Base-by-base conservation (phyloP, 1,284 basidiomycete genomes). In the Trametes hirsuta region DNA sequence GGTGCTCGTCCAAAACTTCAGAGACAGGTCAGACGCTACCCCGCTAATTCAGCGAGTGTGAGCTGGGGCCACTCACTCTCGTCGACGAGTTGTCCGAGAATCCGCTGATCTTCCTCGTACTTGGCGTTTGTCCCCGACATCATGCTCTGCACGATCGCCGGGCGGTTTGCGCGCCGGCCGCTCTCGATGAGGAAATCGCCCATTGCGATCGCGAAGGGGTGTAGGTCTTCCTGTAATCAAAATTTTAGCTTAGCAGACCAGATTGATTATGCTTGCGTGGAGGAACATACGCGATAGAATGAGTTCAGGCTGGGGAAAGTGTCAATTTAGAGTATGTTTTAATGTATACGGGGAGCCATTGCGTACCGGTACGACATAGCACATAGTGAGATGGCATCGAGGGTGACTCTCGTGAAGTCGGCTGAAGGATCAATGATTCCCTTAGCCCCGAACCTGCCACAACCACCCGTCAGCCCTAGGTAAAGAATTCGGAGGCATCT, bases 321-420 rank as follows among this genome's bases (percentile, higher is more conserved):
- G 30, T 30, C 30, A 30, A 30, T 4, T 30, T 30, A 30, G 30
- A 30, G 30, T 5, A 8, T 30, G 30, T 34, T 18, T 2, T 6
- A 18, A 6, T 11, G 39, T 18, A 35, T 14, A 6, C 25, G 25
- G 6, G 24, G 18, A 56, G 30, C 1, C 18, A 1, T 8, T 8
- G 30, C 68, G 10, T 40, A 68, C 71, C 80, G 72, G 61, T 81
- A 76, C 6, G 73, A 78, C 78, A 83, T 81, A 12, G 78, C 67
- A 60, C 78, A 79, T 30, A 77, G 69, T 0, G 75, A 72, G 50
- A 81, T 74, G 1, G 80, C 78, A 55, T 83, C 81, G 34, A 83
- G 72, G 0, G 81, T 78, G 4, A 82, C 72, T n/a, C 78, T 72
- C 3, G 80, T 82, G 61, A 79, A 81, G 67, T 83, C 81, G 14